phyloP scores from a whole-genome alignment of 208 protist genomes.

The Borovskyia barvae region DNA sequence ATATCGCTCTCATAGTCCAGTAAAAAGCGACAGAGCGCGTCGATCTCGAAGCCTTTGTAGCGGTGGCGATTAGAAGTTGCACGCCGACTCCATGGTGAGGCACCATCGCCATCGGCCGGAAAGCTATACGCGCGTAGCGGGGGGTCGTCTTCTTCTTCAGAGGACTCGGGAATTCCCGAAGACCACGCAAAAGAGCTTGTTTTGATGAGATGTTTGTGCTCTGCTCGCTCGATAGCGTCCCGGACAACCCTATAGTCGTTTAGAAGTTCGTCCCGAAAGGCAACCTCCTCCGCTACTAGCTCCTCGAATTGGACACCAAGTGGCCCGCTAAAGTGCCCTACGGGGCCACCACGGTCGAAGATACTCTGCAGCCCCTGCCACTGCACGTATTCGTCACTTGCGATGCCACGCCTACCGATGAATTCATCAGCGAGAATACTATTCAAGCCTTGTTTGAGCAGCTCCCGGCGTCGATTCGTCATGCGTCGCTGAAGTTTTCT shows the following conservation, averaged over 20 bases:
- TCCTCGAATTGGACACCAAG: constrained; percentile 1
- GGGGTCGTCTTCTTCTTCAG: constrained; percentile 3
- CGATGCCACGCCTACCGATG: constrained; percentile 9
- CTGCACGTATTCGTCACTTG: constrained; percentile 11
- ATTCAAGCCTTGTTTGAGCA: constrained; percentile 19
- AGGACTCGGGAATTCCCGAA: not conserved
- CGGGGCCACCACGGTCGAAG: not conserved
- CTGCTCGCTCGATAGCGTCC: constrained; percentile 17
- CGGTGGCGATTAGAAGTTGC: not conserved
- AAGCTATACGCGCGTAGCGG: not conserved
- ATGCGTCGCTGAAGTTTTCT: constrained; percentile 15
- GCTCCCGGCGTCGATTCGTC: constrained; percentile 20
- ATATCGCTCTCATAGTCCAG: constrained; percentile 41
- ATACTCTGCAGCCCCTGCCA: constrained; percentile 2
- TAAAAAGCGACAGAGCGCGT: constrained; percentile 33
- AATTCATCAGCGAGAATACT: constrained; percentile 25
- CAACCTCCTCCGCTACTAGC: constrained; percentile 7
- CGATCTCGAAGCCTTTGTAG: constrained; percentile 42
- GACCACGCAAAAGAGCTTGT: not conserved
- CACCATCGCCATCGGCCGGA: not conserved
- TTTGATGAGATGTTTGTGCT: constrained; percentile 28
- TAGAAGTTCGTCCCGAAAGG: constrained; percentile 3
- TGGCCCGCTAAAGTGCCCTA: not conserved
- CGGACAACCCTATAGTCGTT: constrained; percentile 12
- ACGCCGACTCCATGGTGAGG: not conserved